Conservation (phyloP, 129 eudicot genomes). For the Tagetes patula region DNA sequence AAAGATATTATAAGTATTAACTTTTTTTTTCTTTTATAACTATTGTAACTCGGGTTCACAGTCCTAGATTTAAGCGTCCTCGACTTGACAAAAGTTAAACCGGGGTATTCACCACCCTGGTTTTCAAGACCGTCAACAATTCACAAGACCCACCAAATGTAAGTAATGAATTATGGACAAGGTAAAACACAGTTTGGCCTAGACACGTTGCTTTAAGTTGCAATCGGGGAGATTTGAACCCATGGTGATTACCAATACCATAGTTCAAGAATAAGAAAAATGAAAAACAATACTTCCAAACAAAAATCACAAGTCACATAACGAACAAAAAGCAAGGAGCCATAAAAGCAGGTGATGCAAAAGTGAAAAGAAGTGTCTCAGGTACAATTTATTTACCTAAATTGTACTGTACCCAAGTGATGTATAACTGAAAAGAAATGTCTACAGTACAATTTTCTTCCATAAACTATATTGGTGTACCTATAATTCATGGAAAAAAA, state of each 20-base stretch:
- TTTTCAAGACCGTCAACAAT: no score
- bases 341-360: conserved; percentile 17
- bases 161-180: background rate
- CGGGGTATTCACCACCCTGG: no score
- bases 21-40: background rate
- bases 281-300: background rate
- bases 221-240: no score
- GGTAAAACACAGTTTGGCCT: background rate
- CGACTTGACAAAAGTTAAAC: no score
- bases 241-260: background rate
- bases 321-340: conserved; percentile 13
- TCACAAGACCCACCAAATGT: no score
- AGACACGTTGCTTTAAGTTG: background rate
- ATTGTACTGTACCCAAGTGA: background rate
- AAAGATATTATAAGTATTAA: background rate
- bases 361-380: conserved; percentile 11
- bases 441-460: no score
- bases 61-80: background rate
- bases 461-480: no score
- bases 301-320: background rate
- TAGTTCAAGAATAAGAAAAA: background rate
- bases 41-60: background rate
- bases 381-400: conserved; percentile 7
- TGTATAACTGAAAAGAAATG: no score
- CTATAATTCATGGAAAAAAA: no score